Evolutionary conservation across 2,329 filamentous ascomycete genomes (phyloP).

Genomic region (Aureobasidium namibiae): DNA sequence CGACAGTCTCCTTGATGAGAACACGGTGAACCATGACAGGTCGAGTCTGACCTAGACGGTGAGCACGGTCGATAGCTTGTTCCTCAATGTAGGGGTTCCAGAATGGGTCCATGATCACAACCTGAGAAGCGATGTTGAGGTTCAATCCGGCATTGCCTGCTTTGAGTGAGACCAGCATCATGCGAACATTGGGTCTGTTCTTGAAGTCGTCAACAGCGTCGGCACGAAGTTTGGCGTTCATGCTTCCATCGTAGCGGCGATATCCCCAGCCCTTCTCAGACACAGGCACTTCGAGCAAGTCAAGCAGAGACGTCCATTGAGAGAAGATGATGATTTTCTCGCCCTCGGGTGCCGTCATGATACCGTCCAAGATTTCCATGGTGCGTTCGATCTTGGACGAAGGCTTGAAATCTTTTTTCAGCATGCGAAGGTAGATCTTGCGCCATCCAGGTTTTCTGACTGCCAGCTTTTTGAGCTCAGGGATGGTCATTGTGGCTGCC

Average conservation of each 20-base stretch:
- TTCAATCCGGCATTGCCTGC: slow-evolving; percentile 83
- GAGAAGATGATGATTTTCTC: slow-evolving; percentile 79
- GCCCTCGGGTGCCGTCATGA: slow-evolving; percentile 35
- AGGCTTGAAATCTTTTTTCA: slow-evolving; percentile 60
- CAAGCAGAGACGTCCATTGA: slow-evolving; percentile 71
- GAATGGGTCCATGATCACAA: slow-evolving; percentile 87
- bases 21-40: slow-evolving; percentile 74
- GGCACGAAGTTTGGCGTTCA: slow-evolving; percentile 59
- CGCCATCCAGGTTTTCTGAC: slow-evolving; percentile 56
- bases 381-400: slow-evolving; percentile 69
- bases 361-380: slow-evolving; percentile 44
- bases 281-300: slow-evolving; percentile 68
- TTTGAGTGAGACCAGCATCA: slow-evolving; percentile 72
- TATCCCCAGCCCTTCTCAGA: slow-evolving; percentile 49
- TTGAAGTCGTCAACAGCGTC: slow-evolving; percentile 61
- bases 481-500: slow-evolving; percentile 41
- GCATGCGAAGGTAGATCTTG: slow-evolving; percentile 59
- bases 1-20: slow-evolving; percentile 68
- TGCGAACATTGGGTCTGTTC: slow-evolving; percentile 43
- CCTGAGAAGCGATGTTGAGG: slow-evolving; percentile 70
- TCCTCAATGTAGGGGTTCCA: slow-evolving; percentile 93
- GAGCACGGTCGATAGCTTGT: slow-evolving; percentile 82
- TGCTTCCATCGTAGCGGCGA: slow-evolving; percentile 68
- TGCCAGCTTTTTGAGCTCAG: slow-evolving; percentile 60
- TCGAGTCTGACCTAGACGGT: slow-evolving; percentile 73